phyloP scores from a whole-genome alignment of 352 stramenopile genomes.

The Globisporangium spiculum region DNA sequence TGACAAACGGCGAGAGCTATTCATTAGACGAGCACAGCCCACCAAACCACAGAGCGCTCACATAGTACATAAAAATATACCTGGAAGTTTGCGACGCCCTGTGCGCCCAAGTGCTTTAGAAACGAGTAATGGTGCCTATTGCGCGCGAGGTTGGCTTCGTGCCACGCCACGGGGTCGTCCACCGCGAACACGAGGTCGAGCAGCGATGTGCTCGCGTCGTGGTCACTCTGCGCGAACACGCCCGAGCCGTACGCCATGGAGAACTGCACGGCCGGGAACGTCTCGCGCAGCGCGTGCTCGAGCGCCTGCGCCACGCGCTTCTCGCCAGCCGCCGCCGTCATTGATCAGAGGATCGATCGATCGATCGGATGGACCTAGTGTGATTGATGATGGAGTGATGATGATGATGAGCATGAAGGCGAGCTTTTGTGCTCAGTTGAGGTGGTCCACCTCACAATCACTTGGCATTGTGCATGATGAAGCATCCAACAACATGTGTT shows the following conservation, averaged over 20 bases:
- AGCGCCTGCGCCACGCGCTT: conserved; percentile 25
- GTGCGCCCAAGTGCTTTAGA: conserved; percentile 63
- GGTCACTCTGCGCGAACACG: conserved; percentile 76
- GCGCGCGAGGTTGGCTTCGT: conserved; percentile 71
- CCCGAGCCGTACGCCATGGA: conserved; percentile 84
- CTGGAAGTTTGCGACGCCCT: conserved; percentile 57
- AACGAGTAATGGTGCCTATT: conserved; percentile 83
- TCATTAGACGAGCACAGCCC: background rate
- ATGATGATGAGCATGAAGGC: background rate
- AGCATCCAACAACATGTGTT: background rate
- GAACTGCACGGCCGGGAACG: conserved; percentile 74
- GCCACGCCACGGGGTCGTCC: conserved; percentile 75
- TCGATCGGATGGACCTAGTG: background rate
- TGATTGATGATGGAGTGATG: background rate
- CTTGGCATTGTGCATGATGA: background rate
- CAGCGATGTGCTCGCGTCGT: conserved; percentile 78
- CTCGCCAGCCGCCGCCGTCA: background rate
- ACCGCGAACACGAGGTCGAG: conserved; percentile 89
- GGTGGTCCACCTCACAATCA: background rate
- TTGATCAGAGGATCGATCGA: background rate
- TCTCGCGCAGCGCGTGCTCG: conserved; percentile 45
- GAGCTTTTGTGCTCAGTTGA: background rate
- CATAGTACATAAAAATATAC: conserved; percentile 13
- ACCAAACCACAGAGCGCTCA: background rate
- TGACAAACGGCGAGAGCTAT: background rate